These are phyloP conservation scores for Flaveria brownii DNA, from an alignment of 129 eudicot genomes.

Conservation along the genomic window DNA sequence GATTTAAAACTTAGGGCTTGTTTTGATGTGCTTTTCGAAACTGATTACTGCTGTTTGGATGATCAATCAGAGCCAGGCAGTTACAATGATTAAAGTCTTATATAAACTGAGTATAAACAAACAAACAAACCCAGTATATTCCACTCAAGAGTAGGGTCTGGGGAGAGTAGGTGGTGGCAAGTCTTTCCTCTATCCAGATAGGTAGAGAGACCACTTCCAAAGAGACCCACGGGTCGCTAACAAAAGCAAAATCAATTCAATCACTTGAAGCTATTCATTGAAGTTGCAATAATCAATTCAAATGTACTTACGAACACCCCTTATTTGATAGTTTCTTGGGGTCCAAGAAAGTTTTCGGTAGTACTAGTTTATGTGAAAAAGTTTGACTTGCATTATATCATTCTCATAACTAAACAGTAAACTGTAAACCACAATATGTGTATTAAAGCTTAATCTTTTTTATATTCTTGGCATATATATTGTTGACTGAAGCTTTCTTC, in stretches of 20 bases:
- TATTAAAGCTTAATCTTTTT: background rate
- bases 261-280: background rate
- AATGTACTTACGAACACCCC: background rate
- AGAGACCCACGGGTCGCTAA: too few relatives aligned
- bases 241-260: too few relatives aligned
- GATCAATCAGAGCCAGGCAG: background rate
- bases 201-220: too few relatives aligned
- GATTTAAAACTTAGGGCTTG: constrained; percentile 18
- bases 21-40: background rate
- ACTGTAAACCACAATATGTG: background rate
- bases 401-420: background rate
- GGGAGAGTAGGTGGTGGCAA: too few relatives aligned
- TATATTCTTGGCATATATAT: constrained; percentile 7
- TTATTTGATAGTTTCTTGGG: background rate
- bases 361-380: background rate
- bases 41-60: constrained; percentile 6
- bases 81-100: background rate
- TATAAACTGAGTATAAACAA: background rate
- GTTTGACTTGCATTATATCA: background rate
- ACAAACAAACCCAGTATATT: too few relatives aligned
- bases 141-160: too few relatives aligned
- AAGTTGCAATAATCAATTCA: background rate
- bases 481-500: constrained; percentile 15
- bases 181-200: too few relatives aligned
- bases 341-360: background rate